Evolutionary conservation across 73 alveolate species (phyloP).

Genomic region (Blepharisma stoltei): DNA sequence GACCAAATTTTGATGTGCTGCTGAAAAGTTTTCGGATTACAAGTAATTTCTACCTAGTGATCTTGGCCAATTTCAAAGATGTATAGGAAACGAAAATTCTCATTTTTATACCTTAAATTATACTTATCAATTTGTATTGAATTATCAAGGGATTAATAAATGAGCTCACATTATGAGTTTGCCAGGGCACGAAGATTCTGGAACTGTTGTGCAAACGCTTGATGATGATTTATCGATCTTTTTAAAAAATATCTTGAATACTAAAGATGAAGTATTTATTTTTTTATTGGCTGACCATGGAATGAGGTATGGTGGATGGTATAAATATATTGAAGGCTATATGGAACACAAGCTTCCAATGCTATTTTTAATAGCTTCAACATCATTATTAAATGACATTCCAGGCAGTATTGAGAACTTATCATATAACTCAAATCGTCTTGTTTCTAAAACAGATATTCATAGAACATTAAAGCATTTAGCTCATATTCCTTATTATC

Average conservation of each 20-base stretch:
- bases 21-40: neutral
- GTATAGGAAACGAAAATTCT: constrained; percentile 16
- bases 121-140: neutral
- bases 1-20: constrained; percentile 25
- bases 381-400: neutral
- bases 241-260: neutral
- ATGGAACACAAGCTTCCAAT: constrained; percentile 18
- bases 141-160: constrained; percentile 28
- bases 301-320: constrained; percentile 13
- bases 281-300: constrained; percentile 34
- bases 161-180: constrained; percentile 23
- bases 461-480: constrained; percentile 19
- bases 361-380: constrained; percentile 20
- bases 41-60: neutral
- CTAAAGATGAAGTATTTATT: constrained; percentile 7
- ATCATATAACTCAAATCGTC: constrained; percentile 7
- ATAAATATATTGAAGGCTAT: constrained; percentile 2
- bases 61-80: neutral
- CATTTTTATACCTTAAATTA: constrained; percentile 24
- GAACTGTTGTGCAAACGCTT: constrained; percentile 9
- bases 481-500: constrained; percentile 15
- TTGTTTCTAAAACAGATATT: constrained; percentile 13
- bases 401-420: constrained; percentile 2
- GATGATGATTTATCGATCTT: constrained; percentile 14
- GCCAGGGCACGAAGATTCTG: constrained; percentile 31